These are phyloP conservation scores for Glycyrrhiza uralensis DNA, from an alignment of 306 rosid genomes.

Conservation along the genomic window DNA sequence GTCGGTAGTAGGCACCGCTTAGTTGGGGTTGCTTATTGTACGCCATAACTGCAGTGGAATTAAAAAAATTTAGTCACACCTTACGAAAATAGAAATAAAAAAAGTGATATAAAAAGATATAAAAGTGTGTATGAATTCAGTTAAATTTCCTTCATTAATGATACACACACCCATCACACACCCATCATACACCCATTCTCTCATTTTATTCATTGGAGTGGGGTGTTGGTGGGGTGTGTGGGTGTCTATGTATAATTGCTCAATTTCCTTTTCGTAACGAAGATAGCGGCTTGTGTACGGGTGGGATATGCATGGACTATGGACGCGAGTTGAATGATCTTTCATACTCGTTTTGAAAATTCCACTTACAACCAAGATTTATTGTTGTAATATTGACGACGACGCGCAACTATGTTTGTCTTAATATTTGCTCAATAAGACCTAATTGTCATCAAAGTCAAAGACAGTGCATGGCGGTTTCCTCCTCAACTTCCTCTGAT, in stretches of 20 bases:
- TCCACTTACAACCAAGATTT: background rate
- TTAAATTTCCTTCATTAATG: too few species aligned
- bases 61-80: too few species aligned
- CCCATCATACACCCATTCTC: too few species aligned
- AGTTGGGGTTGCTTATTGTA: background rate
- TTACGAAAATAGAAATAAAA: too few species aligned
- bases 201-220: too few species aligned
- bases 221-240: too few species aligned
- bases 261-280: too few species aligned
- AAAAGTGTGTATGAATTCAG: too few species aligned
- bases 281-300: background rate
- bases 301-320: too few species aligned
- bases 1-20: constrained; percentile 32
- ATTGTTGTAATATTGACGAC: background rate
- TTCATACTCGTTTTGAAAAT: background rate
- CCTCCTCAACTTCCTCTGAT: background rate
- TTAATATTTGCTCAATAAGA: background rate
- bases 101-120: too few species aligned
- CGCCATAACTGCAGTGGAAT: background rate
- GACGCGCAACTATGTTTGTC: background rate
- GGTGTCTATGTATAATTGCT: too few species aligned
- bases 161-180: too few species aligned
- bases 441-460: background rate
- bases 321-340: background rate
- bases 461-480: background rate